Evolutionary conservation across 768 basidiomycete species (phyloP), one percentile per base, ranked within the genome.

Genomic region (Coprinellus micaceus): DNA sequence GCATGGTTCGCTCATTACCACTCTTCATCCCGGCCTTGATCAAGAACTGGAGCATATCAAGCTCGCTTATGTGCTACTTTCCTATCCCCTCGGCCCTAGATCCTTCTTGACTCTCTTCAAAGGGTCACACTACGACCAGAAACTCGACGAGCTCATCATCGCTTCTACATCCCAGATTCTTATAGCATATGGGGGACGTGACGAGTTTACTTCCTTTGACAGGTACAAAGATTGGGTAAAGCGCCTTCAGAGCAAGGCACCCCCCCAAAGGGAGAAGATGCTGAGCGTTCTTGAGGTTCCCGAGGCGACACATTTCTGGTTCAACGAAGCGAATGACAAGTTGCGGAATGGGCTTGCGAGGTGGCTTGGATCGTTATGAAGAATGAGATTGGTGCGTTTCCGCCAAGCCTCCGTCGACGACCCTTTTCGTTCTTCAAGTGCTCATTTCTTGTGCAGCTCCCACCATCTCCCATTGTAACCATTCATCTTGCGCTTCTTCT

Each of bases 21-120:
- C 88, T 7, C 70, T 88, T 58, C 82, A 83, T 55, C 84, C 88
- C 0, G 64, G 82, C 2, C 69, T 85, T 2, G 30, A 36, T 26
- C 54, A 25, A 21, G 54, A 25, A 12, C 45, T 24, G 3, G 71
- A 75, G 0, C 63, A 74, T 17, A 65, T 86, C 44, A 76, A 73
- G 63, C 85, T 82, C 0, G 80, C 79, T 12, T 87, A 91, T 66
- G 72, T 91, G 44, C 66, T 93, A 39, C 69, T 93, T 21, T 91
- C 90, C 2, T 92, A 93, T 64, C 91, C 91, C 0, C 71, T 92
- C 4, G 81, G 84, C 13, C 83, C 85, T 7, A 77, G 88, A 51
- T 74, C 76, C 11, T 79, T 84, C 67, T 73, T 94, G 44, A 92
- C 90, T 22, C 66, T 87, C 52, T 92, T 94, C 73, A 75, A 77